Percentiles rank a stretch among this genome's conserved stretches.
phyloP scores from a whole-genome alignment of 768 basidiomycete species.

The Pholiota conissans region DNA sequence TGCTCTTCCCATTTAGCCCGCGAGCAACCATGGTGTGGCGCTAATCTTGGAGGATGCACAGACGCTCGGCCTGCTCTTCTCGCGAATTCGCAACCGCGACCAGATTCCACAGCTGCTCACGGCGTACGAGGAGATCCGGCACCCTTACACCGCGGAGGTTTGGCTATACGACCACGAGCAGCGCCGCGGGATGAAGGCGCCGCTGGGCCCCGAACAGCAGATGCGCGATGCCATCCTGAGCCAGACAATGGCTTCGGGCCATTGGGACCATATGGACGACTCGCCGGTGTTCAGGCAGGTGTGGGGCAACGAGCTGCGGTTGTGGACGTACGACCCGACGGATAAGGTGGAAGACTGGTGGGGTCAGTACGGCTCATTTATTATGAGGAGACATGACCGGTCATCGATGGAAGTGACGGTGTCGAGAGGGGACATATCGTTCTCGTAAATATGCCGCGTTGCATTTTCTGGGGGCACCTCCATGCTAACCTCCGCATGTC shows the following conservation, averaged over 20 bases:
- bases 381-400: not conserved
- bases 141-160: slow-evolving; percentile 29
- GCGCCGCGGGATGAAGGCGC: slow-evolving; percentile 13
- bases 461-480: not conserved
- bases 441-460: not conserved
- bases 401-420: not conserved
- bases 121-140: slow-evolving; percentile 58
- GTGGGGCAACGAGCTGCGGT: slow-evolving; percentile 53
- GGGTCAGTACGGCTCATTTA: slow-evolving; percentile 42
- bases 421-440: not conserved
- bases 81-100: slow-evolving; percentile 41
- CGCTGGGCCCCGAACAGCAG: slow-evolving; percentile 36
- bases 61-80: slow-evolving; percentile 55
- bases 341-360: slow-evolving; percentile 69
- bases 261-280: slow-evolving; percentile 48
- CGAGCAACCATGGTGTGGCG: slow-evolving; percentile 47
- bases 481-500: not conserved
- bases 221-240: slow-evolving; percentile 15
- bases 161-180: slow-evolving; percentile 13
- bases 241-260: slow-evolving; percentile 31
- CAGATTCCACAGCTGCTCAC: slow-evolving; percentile 36
- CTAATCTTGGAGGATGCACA: slow-evolving; percentile 63
- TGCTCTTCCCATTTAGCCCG: slow-evolving; percentile 36
- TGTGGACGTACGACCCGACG: slow-evolving; percentile 52
- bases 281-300: slow-evolving; percentile 37